Conservation (phyloP, 805 yeast species). For the Yarrowia bubula region DNA sequence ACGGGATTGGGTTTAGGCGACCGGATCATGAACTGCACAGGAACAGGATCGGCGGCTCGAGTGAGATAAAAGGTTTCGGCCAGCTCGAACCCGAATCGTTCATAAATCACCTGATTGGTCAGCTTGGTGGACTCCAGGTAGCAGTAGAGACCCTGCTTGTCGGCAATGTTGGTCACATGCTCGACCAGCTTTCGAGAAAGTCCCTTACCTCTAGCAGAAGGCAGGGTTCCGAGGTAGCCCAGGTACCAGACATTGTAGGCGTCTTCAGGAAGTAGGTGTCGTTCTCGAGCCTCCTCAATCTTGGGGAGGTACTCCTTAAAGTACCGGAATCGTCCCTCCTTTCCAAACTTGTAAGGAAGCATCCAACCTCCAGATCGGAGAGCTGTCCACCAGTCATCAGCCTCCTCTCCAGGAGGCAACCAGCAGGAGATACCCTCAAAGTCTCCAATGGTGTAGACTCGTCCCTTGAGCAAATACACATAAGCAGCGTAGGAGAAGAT, state of each 20-base stretch:
- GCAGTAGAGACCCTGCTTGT: constrained; percentile 40
- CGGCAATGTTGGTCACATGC: constrained; percentile 47
- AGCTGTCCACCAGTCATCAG: constrained; percentile 33
- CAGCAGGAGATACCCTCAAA: constrained; percentile 43
- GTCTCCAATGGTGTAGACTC: constrained; percentile 51
- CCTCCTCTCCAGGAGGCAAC: constrained; percentile 38
- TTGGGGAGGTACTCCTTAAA: constrained; percentile 51
- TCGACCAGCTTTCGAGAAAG: constrained; percentile 53
- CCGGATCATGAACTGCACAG: constrained; percentile 35
- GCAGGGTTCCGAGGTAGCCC: constrained; percentile 58
- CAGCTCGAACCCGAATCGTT: constrained; percentile 49
- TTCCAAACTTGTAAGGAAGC: constrained; percentile 42
- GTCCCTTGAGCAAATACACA: constrained; percentile 51
- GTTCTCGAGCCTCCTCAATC: constrained; percentile 45
- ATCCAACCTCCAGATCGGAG: constrained; percentile 38
- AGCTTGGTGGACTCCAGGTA: constrained; percentile 60
- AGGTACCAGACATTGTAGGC: constrained; percentile 51
- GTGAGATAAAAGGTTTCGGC: constrained; percentile 26
- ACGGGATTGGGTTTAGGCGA: constrained; percentile 30
- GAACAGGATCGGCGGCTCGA: constrained; percentile 28
- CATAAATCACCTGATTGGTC: constrained; percentile 52
- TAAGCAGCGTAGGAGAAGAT: constrained; percentile 54
- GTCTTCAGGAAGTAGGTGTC: constrained; percentile 45
- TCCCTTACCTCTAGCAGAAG: constrained; percentile 59
- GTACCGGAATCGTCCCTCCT: constrained; percentile 49